Evolutionary conservation across 2,329 filamentous ascomycete species (phyloP), one percentile per base, ranked within the genome.

Genomic region (Berkeleyomyces basicola): DNA sequence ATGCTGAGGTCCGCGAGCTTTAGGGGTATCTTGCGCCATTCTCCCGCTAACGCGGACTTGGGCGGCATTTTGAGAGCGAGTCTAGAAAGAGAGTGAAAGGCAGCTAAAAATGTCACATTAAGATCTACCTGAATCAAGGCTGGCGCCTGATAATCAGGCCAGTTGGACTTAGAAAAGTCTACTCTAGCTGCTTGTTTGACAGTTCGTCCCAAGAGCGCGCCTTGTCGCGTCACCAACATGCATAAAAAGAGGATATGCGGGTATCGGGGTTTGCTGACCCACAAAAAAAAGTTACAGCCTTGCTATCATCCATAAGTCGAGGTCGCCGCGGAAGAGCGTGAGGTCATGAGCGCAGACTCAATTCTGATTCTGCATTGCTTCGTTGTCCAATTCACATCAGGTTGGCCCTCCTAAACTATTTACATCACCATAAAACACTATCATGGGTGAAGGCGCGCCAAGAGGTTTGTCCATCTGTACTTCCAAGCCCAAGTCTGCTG

Each of bases 1-100:
- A 99, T 90, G 71, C 90, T 96, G 3, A 99, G 81, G 71, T 99
- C 93, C 3, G 85, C 82, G 42, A 96, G 75, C 65, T 79, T 87
- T 47, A 96, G 77, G 33, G 93, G 90, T 67, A 99, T 76, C 75
- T 88, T 95, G 67, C 83, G 83, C 93, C 93, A 99, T 63, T 64
- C 64, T 57, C 55, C 61, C 49, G 61, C 59, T 46, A 49, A 59
- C 53, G 58, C 49, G 3, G 53, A 43, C 40, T 51, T 59, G 11
- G 59, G 42, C 16, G 59, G 43, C 61, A 63, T 66, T 49, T 47
- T 53, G 57, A 60, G 62, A 55, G 51, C 16, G 33, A 37, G 36
- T 39, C 11, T 33, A 40, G 23, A 31, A 63, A 16, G 31, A 62
- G 36, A 58, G 3, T 33, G 23, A 49, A 42, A 51, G 43, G 49